phyloP scores from a whole-genome alignment of 495 filamentous ascomycete genomes.

The Neurospora sublineolata region DNA sequence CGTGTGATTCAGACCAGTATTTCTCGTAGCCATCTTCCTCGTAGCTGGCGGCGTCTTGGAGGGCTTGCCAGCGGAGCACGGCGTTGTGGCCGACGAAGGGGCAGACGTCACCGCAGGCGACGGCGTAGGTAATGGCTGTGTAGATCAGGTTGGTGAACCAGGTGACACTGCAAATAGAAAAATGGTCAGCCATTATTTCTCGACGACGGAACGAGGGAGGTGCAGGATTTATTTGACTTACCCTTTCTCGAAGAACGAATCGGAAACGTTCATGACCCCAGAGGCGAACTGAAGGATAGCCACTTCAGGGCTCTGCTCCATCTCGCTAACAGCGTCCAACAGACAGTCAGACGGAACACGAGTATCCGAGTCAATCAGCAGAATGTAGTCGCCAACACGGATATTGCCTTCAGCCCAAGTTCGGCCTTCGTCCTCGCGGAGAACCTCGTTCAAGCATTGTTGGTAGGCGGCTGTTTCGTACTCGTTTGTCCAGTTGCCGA shows the following conservation, averaged over 20 bases:
- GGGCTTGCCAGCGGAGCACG: constrained; percentile 54
- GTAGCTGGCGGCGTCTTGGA: constrained; percentile 47
- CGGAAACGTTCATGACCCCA: constrained; percentile 59
- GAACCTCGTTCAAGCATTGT: constrained; percentile 37
- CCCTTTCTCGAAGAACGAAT: constrained; percentile 50
- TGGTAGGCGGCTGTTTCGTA: constrained; percentile 42
- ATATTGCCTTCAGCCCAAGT: constrained; percentile 62
- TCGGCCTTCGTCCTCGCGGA: constrained; percentile 46
- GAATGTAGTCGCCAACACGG: constrained; percentile 59
- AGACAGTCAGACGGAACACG: constrained; percentile 57
- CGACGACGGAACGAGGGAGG: neutral
- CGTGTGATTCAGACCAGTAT: constrained; percentile 62
- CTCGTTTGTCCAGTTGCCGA: constrained; percentile 36
- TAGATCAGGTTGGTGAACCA: constrained; percentile 70
- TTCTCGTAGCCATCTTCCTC: constrained; percentile 44
- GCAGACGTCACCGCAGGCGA: constrained; percentile 57
- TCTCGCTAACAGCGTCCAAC: constrained; percentile 57
- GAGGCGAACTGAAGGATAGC: constrained; percentile 58
- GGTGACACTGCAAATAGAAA: constrained; percentile 37
- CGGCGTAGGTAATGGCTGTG: constrained; percentile 53
- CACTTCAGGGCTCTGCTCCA: constrained; percentile 60
- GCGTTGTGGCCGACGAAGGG: constrained; percentile 64
- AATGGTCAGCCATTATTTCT: neutral
- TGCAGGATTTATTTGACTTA: constrained; percentile 8
- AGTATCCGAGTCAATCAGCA: constrained; percentile 57